phyloP scores from a whole-genome alignment of 106 monocot species.

The Dioscorea alata region DNA sequence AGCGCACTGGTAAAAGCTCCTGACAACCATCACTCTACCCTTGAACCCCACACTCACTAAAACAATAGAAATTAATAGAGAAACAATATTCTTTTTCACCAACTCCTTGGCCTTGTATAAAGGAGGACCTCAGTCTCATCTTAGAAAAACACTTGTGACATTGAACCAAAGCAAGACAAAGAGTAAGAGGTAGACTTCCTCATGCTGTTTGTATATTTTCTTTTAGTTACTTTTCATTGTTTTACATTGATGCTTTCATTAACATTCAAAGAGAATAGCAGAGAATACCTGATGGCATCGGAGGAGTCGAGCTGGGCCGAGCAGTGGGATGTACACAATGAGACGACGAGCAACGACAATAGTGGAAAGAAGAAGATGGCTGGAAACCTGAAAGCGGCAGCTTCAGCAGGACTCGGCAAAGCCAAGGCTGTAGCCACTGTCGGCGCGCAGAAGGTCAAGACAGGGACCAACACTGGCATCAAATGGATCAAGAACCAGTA shows the following conservation, averaged over 20 bases:
- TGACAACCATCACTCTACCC: too few species aligned
- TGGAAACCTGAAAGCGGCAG: slow-evolving; percentile 37
- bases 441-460: slow-evolving; percentile 66
- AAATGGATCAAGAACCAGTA: slow-evolving; percentile 66
- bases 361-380: slow-evolving; percentile 25
- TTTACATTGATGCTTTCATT: too few species aligned
- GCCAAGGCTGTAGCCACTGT: slow-evolving; percentile 43
- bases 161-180: neutral
- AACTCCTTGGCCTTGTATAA: too few species aligned
- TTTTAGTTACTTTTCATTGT: too few species aligned
- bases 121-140: too few species aligned
- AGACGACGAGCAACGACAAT: neutral
- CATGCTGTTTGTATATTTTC: neutral
- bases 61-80: too few species aligned
- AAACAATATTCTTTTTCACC: too few species aligned
- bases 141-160: neutral
- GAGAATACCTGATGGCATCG: slow-evolving; percentile 20
- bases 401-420: slow-evolving; percentile 33
- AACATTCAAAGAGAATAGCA: neutral
- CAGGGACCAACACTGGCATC: slow-evolving; percentile 36
- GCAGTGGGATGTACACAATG: slow-evolving; percentile 14
- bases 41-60: too few species aligned
- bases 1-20: too few species aligned
- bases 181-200: neutral
- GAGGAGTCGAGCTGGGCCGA: slow-evolving; percentile 46